A percentile compares a stretch with the other conserved stretches of the same genome.
phyloP scores from a whole-genome alignment of 768 basidiomycete genomes.

The Leccinum fibrillosum region DNA sequence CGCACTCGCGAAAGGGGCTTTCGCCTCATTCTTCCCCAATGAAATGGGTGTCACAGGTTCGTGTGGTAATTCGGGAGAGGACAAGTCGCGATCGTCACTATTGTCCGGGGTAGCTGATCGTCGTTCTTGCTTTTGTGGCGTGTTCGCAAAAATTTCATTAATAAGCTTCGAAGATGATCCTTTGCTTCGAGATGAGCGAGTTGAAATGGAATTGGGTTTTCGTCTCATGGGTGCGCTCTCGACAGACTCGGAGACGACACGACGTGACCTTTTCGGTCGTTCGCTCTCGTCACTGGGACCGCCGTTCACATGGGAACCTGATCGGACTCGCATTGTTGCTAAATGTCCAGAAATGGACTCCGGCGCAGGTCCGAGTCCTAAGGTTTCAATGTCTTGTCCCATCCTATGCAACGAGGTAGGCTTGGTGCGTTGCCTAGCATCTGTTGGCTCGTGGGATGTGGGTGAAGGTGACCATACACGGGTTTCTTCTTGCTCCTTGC shows the following conservation, averaged over 20 bases:
- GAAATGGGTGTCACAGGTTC: conserved; percentile 33
- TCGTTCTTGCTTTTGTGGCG: conserved; percentile 5
- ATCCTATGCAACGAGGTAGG: conserved; percentile 10
- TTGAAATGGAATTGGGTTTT: conserved; percentile 1
- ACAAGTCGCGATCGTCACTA: conserved; percentile 15
- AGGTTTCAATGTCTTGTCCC: conserved; percentile 2
- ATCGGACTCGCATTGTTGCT: conserved; percentile 19
- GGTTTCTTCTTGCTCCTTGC: conserved; percentile 9
- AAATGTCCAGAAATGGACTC: conserved; percentile 30
- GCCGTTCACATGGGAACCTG: conserved; percentile 10
- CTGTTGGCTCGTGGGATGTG: conserved; percentile 6
- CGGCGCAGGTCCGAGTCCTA: conserved; percentile 20
- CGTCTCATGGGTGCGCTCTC: conserved; percentile 5
- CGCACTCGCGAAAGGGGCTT: conserved; percentile 3
- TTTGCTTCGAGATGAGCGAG: conserved; percentile 1
- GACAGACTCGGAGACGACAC: conserved; percentile 19
- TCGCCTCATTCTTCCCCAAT: conserved; percentile 20
- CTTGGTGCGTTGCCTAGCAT: conserved; percentile 12
- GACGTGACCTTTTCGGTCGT: conserved; percentile 10
- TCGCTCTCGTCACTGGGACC: neutral
- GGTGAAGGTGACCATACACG: neutral
- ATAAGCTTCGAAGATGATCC: conserved; percentile 8
- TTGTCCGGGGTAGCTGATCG: conserved; percentile 16
- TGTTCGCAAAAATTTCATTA: neutral
- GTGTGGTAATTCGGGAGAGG: conserved; percentile 31